Evolutionary conservation across 2,329 filamentous ascomycete species (phyloP).

Genomic region (Fusarium bulbicola): DNA sequence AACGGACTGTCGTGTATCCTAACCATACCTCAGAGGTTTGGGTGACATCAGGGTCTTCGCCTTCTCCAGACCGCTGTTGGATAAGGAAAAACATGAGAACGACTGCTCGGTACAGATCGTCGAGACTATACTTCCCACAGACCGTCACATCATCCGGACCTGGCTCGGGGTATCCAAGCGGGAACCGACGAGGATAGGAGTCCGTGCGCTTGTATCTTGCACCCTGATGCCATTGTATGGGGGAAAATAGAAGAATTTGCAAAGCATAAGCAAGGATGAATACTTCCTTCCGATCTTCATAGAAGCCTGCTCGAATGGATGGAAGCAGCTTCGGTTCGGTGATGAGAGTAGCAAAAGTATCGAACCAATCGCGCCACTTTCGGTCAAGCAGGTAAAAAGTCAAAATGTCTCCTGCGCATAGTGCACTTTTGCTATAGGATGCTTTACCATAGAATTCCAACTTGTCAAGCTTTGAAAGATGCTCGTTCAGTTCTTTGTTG

Average conservation of each 20-base stretch:
- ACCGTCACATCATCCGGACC: neutral
- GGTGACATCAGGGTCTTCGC: fast-evolving
- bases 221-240: neutral
- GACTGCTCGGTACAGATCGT: neutral
- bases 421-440: too few relatives aligned
- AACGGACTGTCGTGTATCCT: neutral
- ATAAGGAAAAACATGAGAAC: neutral
- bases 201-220: neutral
- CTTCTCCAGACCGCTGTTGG: neutral
- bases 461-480: neutral
- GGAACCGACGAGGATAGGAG: neutral
- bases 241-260: neutral
- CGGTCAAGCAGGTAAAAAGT: neutral
- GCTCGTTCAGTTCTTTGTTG: neutral
- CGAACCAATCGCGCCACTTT: neutral
- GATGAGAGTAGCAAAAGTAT: neutral
- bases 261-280: neutral
- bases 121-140: neutral
- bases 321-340: neutral
- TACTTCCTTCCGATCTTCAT: too few relatives aligned
- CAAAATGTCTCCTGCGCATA: neutral
- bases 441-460: too few relatives aligned
- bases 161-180: neutral
- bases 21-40: neutral
- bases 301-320: too few relatives aligned